Base-by-base conservation (phyloP, 2,329 filamentous ascomycete genomes). In the Scolecobasidium constrictum region DNA sequence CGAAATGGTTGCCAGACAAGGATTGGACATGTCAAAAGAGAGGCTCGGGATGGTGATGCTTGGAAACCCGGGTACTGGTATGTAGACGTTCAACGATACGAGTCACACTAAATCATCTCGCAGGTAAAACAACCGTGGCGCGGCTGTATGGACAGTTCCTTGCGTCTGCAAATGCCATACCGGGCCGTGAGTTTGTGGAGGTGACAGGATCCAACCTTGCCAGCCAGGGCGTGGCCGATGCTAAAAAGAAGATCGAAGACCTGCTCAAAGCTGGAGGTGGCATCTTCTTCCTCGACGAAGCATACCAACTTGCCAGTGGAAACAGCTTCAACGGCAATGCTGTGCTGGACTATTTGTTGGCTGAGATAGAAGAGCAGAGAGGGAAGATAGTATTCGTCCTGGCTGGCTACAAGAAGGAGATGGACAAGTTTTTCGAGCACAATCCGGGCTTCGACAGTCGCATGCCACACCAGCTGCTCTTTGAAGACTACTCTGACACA, bases 281-380 rank as follows among this genome's bases (percentile, higher is more conserved):
- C 0, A 78, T 78, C 0, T 52, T 86, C 2, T 88, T 90, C 53
- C 80, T 90, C 17, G 84, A 90, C 46, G 83, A 90, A 56, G 82
- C 83, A 0, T 87, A 90, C 52, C 83, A 88, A 48, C 65, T 90
- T 0, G 69, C 75, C 0, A 75, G 73, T 1, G 72, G 72, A 0
- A 73, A 75, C 43, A 81, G 63, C 17, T 51, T 55, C 2, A 73
- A 73, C 0, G 82, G 83, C 0, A 64, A 60, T 1, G 69, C 71
- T 0, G 80, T 86, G 0, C 63, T 90, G 0, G 82, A 90, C 47
- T 84, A 72, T 46, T 63, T 90, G 0, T 69, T 90, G 0, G 69
- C 80, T 0, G 81, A 87, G 50, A 73, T 86, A 1, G 83, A 88
- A 50, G 84, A 86, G 40, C 65, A 77, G 1, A 72, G 69, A 0